Percentiles rank a stretch among this genome's conserved stretches.
Evolutionary conservation across 495 filamentous ascomycete genomes (phyloP).

Genomic region (Daldinia decipiens): DNA sequence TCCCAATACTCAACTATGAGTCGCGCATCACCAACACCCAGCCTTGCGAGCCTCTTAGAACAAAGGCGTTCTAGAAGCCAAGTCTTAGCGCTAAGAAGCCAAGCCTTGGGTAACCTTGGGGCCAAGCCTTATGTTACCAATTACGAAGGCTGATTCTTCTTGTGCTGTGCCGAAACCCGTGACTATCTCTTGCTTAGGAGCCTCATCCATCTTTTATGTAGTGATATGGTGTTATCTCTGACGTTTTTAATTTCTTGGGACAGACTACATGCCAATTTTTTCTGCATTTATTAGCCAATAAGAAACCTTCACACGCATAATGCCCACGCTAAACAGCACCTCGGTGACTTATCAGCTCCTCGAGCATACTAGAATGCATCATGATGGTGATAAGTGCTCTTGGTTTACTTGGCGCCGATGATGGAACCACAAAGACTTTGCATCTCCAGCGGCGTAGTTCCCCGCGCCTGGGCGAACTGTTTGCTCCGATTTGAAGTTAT

Average conservation of each 20-base stretch:
- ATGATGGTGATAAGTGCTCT: constrained; percentile 36
- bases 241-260: constrained; percentile 40
- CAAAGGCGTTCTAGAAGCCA: constrained; percentile 18
- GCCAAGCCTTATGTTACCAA: constrained; percentile 27
- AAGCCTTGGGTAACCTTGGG: constrained; percentile 34
- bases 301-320: background rate
- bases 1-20: constrained; percentile 7
- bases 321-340: constrained; percentile 16
- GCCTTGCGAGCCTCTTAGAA: constrained; percentile 21
- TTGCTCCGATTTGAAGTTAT: constrained; percentile 22
- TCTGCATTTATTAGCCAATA: constrained; percentile 18
- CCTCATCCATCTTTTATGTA: constrained; percentile 32
- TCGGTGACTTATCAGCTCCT: constrained; percentile 28
- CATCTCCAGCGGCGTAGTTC: constrained; percentile 14
- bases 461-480: constrained; percentile 7
- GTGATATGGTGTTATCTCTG: constrained; percentile 22
- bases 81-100: constrained; percentile 36
- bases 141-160: constrained; percentile 3
- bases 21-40: constrained; percentile 4
- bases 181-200: constrained; percentile 27
- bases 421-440: constrained; percentile 23
- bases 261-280: constrained; percentile 13
- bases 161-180: constrained; percentile 14
- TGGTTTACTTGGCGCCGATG: constrained; percentile 43
- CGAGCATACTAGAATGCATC: constrained; percentile 22